These are phyloP conservation scores for Aquanectria penicillioides DNA, from an alignment of 2,329 filamentous ascomycete genomes.

Conservation along the genomic window DNA sequence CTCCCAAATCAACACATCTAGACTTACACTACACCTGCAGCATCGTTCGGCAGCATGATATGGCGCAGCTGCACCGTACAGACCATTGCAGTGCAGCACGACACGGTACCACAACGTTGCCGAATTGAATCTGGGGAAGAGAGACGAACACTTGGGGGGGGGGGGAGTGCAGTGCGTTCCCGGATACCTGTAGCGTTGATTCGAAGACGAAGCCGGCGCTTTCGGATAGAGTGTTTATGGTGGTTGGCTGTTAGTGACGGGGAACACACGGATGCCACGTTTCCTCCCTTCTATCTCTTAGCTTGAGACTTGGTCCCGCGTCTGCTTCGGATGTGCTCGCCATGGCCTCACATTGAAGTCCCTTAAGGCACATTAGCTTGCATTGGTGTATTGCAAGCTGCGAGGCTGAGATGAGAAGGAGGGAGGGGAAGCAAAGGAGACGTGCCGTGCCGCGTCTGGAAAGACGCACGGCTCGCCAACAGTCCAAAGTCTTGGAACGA, in stretches of 20 bases:
- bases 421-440: not conserved
- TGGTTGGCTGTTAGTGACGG: too few relatives aligned
- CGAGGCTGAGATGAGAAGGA: constrained; percentile 3
- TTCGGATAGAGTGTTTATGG: too few relatives aligned
- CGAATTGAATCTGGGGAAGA: constrained; percentile 15
- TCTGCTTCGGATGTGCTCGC: not conserved
- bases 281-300: too few relatives aligned
- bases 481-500: constrained; percentile 1
- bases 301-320: not conserved
- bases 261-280: too few relatives aligned
- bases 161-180: not conserved
- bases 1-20: not conserved
- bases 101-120: not conserved
- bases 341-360: not conserved
- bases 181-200: not conserved
- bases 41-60: not conserved
- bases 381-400: not conserved
- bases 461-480: constrained; percentile 14
- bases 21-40: not conserved
- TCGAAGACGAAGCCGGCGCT: not conserved
- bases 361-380: not conserved
- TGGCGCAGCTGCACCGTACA: not conserved
- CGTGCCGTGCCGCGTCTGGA: constrained; percentile 16
- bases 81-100: not conserved
- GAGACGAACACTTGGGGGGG: not conserved